Conservation (phyloP, 139 green algal genomes). For the Monoraphidium neglectum region DNA sequence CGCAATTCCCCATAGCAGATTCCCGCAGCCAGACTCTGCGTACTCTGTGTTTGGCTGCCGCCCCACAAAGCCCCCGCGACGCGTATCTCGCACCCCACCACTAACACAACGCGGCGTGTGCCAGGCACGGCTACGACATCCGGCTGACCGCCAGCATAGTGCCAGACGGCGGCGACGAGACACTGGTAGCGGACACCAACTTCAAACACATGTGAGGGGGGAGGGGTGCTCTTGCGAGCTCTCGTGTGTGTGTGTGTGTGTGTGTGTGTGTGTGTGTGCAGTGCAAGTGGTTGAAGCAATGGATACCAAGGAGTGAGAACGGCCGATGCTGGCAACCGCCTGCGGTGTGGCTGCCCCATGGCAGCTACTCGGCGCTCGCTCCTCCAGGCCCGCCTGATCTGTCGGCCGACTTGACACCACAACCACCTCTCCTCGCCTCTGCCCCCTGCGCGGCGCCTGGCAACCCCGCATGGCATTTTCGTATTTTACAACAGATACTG, state of each 20-base stretch:
- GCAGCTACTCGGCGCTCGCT: background rate
- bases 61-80: too few species aligned
- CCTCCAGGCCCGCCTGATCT: background rate
- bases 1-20: too few species aligned
- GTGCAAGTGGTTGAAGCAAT: background rate
- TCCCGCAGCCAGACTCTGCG: too few species aligned
- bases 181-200: constrained; percentile 61
- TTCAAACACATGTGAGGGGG: constrained; percentile 71
- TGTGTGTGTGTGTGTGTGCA: background rate
- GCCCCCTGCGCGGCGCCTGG: background rate
- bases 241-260: background rate
- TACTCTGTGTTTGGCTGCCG: too few species aligned
- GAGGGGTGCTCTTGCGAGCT: background rate
- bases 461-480: too few species aligned
- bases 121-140: constrained; percentile 72
- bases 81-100: too few species aligned
- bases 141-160: constrained; percentile 67
- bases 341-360: background rate
- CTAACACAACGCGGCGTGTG: background rate
- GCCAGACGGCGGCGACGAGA: constrained; percentile 20
- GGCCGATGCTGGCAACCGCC: background rate
- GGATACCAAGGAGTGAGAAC: background rate
- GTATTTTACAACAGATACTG: too few species aligned
- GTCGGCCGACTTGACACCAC: background rate
- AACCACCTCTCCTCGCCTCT: background rate